Evolutionary conservation across 2,329 filamentous ascomycete genomes (phyloP).

Genomic region (Clonostachys chloroleuca): DNA sequence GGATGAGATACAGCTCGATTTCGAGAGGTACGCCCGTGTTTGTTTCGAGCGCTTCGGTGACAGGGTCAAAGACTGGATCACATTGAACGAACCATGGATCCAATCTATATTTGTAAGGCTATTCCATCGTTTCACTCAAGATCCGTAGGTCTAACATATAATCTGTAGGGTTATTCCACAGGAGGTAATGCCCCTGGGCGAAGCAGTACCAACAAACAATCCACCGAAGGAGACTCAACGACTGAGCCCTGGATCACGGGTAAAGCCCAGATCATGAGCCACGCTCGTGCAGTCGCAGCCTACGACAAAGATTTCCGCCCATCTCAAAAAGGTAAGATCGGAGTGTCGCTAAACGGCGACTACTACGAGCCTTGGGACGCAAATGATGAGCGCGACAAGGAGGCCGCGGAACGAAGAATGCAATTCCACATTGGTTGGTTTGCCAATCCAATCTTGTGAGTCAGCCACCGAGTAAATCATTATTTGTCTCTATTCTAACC

Average conservation of each 20-base stretch:
- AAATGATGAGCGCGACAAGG: slow-evolving; percentile 12
- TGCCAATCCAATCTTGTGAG: slow-evolving; percentile 29
- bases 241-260: slow-evolving; percentile 28
- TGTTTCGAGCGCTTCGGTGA: slow-evolving; percentile 34
- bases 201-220: slow-evolving; percentile 15
- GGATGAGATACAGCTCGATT: slow-evolving; percentile 21
- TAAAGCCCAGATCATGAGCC: slow-evolving; percentile 26
- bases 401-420: slow-evolving; percentile 25
- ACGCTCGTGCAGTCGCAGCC: slow-evolving; percentile 20
- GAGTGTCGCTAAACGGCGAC: slow-evolving; percentile 29
- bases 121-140: not conserved
- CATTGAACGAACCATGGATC: slow-evolving; percentile 31
- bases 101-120: slow-evolving; percentile 23
- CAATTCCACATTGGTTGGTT: slow-evolving; percentile 33
- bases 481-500: not conserved
- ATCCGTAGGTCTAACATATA: not conserved
- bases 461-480: not conserved
- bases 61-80: slow-evolving; percentile 30
- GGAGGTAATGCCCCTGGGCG: slow-evolving; percentile 25
- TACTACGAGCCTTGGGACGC: slow-evolving; percentile 29
- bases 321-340: slow-evolving; percentile 20
- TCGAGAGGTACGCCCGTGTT: slow-evolving; percentile 26
- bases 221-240: slow-evolving; percentile 21
- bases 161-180: slow-evolving; percentile 20
- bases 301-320: slow-evolving; percentile 24